A percentile compares a stretch with the other conserved stretches of the same genome.
Conservation (phyloP, 2,329 filamentous ascomycete species). For the Scedosporium minutisporum region DNA sequence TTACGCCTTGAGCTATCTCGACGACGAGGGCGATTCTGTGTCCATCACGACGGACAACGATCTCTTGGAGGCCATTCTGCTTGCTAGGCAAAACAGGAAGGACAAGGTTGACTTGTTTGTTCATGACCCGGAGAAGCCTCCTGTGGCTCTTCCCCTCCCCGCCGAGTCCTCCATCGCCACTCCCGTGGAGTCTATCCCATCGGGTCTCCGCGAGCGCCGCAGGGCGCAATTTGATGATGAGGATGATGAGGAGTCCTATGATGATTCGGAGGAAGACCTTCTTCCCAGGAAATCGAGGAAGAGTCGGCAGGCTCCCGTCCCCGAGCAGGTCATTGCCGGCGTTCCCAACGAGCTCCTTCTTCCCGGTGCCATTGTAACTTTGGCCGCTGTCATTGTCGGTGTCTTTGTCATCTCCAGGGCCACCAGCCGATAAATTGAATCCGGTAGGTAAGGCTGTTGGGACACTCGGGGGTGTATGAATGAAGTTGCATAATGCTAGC, state of each 20-base stretch:
- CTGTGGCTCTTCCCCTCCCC: conserved; percentile 53
- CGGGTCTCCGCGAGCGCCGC: conserved; percentile 40
- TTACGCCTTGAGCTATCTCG: conserved; percentile 89
- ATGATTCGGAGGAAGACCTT: conserved; percentile 43
- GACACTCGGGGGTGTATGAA: neutral
- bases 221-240: conserved; percentile 34
- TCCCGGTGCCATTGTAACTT: conserved; percentile 87
- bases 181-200: conserved; percentile 33
- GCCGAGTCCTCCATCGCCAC: conserved; percentile 32
- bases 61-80: conserved; percentile 75
- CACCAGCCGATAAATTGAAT: conserved; percentile 36
- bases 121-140: conserved; percentile 85
- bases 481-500: conserved; percentile 3
- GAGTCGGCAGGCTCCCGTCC: conserved; percentile 30
- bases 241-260: conserved; percentile 41
- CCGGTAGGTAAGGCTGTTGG: neutral
- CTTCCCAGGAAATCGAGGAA: conserved; percentile 34
- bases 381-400: conserved; percentile 86
- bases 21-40: conserved; percentile 93
- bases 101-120: conserved; percentile 98
- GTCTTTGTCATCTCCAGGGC: conserved; percentile 81
- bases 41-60: conserved; percentile 96
- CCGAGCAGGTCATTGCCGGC: conserved; percentile 76
- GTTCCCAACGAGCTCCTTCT: conserved; percentile 90
- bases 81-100: conserved; percentile 65